Evolutionary conservation across 805 yeast species (phyloP).

Genomic region (Candida incommunis): DNA sequence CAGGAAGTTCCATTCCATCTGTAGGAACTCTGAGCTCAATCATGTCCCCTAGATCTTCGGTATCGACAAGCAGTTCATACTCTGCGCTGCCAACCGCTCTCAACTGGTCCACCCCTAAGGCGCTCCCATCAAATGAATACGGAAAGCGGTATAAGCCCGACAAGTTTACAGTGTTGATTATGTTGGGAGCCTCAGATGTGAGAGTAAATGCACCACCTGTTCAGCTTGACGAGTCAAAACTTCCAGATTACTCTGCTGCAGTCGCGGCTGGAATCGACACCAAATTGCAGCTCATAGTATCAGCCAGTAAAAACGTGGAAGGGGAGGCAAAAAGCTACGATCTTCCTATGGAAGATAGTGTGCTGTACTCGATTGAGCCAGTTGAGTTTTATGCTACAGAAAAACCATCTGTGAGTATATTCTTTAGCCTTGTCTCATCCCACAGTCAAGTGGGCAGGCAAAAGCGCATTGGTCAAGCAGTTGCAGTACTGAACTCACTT

Average conservation of each 20-base stretch:
- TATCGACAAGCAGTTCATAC: not conserved
- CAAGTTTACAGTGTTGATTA: not conserved
- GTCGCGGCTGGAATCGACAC: not conserved
- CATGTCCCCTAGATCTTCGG: not conserved
- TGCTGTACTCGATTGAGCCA: not conserved
- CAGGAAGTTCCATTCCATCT: not conserved
- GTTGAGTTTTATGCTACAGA: not conserved
- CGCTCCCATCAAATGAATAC: not conserved
- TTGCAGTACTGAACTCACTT: constrained; percentile 1
- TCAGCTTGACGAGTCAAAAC: not conserved
- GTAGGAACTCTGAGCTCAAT: not conserved
- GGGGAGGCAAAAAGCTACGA: not conserved
- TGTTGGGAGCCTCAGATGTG: not conserved
- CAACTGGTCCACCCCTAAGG: not conserved
- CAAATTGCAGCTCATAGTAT: not conserved
- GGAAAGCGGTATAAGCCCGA: not conserved
- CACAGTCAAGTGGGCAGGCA: not conserved
- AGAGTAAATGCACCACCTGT: not conserved
- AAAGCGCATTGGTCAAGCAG: not conserved
- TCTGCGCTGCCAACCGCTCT: not conserved
- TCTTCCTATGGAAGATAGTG: not conserved
- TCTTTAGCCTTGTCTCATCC: not conserved
- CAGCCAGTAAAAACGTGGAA: not conserved
- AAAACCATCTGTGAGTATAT: not conserved
- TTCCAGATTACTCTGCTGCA: not conserved